Conservation (phyloP, 495 filamentous ascomycete species). For the Penicillium daleae region DNA sequence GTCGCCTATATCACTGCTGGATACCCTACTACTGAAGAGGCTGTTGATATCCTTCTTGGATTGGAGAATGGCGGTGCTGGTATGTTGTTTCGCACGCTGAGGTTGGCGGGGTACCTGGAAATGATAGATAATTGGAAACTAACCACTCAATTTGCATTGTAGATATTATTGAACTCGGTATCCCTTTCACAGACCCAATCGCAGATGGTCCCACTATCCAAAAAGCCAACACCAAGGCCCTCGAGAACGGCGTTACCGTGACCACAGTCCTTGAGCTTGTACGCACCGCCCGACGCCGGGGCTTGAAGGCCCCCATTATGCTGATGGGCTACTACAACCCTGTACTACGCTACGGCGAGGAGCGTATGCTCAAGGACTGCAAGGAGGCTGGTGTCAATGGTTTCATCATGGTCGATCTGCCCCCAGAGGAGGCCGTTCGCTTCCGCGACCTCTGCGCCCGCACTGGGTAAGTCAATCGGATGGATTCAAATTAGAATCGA, state of each 20-base stretch:
- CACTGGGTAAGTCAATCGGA: constrained; percentile 59
- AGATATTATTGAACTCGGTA: constrained; percentile 59
- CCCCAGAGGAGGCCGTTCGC: constrained; percentile 92
- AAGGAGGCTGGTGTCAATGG: constrained; percentile 88
- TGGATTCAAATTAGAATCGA: background rate
- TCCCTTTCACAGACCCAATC: constrained; percentile 98
- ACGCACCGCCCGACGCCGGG: constrained; percentile 70
- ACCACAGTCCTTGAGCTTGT: constrained; percentile 77
- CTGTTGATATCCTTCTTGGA: constrained; percentile 79
- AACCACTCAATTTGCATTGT: constrained; percentile 5
- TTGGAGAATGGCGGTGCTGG: constrained; percentile 94
- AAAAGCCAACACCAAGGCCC: constrained; percentile 84
- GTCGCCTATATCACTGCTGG: constrained; percentile 97
- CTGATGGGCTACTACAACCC: constrained; percentile 99
- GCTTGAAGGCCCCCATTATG: constrained; percentile 79
- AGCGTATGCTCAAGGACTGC: constrained; percentile 82
- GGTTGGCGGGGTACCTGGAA: constrained; percentile 11
- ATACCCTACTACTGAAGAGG: constrained; percentile 81
- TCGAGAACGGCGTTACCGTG: constrained; percentile 87
- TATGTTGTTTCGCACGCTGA: constrained; percentile 42
- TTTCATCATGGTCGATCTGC: constrained; percentile 96
- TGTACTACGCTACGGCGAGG: constrained; percentile 88
- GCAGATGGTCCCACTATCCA: constrained; percentile 95
- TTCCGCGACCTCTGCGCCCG: constrained; percentile 85
- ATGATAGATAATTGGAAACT: background rate